Base-by-base conservation (phyloP, 352 stramenopile species). In the Phytophthora sp. region DNA sequence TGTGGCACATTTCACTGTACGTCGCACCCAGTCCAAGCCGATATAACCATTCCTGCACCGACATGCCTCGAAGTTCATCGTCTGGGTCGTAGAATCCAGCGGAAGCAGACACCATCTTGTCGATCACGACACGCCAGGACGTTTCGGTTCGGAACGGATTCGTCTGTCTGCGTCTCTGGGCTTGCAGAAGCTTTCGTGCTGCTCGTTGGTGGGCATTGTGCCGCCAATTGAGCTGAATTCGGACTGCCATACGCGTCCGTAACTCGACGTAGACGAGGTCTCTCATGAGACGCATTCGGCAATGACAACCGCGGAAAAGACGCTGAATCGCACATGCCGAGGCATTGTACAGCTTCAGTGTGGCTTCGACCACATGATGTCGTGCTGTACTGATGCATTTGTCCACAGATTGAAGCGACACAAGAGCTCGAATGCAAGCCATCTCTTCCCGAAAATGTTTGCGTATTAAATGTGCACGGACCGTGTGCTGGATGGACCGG, bases 191-290 rank as follows among this genome's bases (percentile, higher is more conserved):
- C 15, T 78, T 79, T 23, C 56, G 68, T 0, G 82, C 84, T 23
- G 78, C 59, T 18, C 83, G 80, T 4, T 73, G 64, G 18, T 91
- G 80, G 0, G 74, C 69, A 31, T 74, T 89, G 26, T 82, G 71
- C 1, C 80, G 77, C 86, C 86, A 95, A 1, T 76, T 71, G 7
- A 50, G 56, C 63, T 95, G 86, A 24, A 95, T 77, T 9, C 82
- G 77, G 7, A 47, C 51, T 8, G 76, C 84, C 86, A 94, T 93
- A 15, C 71, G 73, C 7, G 59, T 53, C 4, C 73, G 75, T 18
- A 84, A 64, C 57, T 88, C 77, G 0, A 47, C 23, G 11, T 58
- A 57, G 29, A 91, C 79, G 23, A 88, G 50, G 9, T 50, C 30
- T 5, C 67, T 58, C 31, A 71, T 76, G 12, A 89, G 50, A 2